These are phyloP conservation scores for Penicillium aurantiogriseum DNA, from an alignment of 2,329 filamentous ascomycete genomes.

Conservation along the genomic window DNA sequence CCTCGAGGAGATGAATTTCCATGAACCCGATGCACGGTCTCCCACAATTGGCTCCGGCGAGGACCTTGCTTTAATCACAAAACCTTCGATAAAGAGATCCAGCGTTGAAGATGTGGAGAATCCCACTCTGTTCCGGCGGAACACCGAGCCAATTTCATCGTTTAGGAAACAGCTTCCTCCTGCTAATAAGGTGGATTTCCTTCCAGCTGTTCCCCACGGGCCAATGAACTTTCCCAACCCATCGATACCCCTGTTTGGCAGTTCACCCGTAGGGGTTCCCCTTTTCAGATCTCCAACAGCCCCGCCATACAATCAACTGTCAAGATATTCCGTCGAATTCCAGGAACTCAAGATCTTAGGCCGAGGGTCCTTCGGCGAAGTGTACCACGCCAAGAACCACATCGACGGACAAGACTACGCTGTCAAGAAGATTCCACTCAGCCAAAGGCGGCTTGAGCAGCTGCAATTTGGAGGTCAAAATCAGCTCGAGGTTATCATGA, in stretches of 20 bases:
- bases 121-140: slow-evolving; percentile 14
- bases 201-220: slow-evolving; percentile 27
- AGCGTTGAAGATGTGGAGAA: slow-evolving; percentile 17
- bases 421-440: slow-evolving; percentile 64
- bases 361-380: slow-evolving; percentile 64
- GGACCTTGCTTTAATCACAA: slow-evolving; percentile 25
- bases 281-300: slow-evolving; percentile 28
- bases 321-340: slow-evolving; percentile 53
- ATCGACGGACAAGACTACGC: slow-evolving; percentile 64
- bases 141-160: slow-evolving; percentile 5
- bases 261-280: slow-evolving; percentile 34
- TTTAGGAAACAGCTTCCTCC: slow-evolving; percentile 21
- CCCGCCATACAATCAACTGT: slow-evolving; percentile 29
- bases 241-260: slow-evolving; percentile 28
- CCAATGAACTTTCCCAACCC: slow-evolving; percentile 23
- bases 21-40: slow-evolving; percentile 17
- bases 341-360: slow-evolving; percentile 57
- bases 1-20: slow-evolving; percentile 36
- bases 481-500: slow-evolving; percentile 57
- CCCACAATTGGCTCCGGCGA: slow-evolving; percentile 22
- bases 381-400: slow-evolving; percentile 61
- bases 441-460: slow-evolving; percentile 50
- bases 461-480: slow-evolving; percentile 53
- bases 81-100: slow-evolving; percentile 12
- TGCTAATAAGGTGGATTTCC: slow-evolving; percentile 16